Evolutionary conservation across 2,329 filamentous ascomycete species (phyloP), one percentile per base, ranked within the genome.

Genomic region (Curvularia lunata): DNA sequence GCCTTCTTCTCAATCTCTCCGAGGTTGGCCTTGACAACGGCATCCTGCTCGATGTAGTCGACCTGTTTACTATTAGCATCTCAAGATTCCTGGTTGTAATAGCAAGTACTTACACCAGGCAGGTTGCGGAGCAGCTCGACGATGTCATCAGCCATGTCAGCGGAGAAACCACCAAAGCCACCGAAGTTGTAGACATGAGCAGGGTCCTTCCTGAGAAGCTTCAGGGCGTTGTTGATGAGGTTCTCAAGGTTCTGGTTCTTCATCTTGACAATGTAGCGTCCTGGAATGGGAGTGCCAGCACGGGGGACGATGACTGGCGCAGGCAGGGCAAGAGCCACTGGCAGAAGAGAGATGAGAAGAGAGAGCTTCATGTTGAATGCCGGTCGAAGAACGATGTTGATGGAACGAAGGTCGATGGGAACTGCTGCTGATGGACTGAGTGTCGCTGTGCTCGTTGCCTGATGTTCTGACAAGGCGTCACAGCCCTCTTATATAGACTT

Each of bases 191-290:
- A 80, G 23, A 73, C 69, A 45, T 79, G 75, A 18, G 66, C 60
- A 30, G 74, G 70, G 27, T 65, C 63, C 43, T 70, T 68, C 23
- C 56, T 58, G 19, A 77, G 56, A 18, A 71, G 51, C 48, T 60
- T 63, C 41, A 75, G 40, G 16, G 69, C 71, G 18, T 30, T 49
- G n/a, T 75, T 65, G 10, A 79, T 58, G 48, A 69, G 49, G 3
- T 28, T 42, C 12, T 73, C 58, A 40, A 70, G 56, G 58, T 70
- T 67, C 37, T 73, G 69, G 43, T 76, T 71, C 72, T 79, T 79
- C 58, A 82, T 55, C 72, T 79, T 80, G 68, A 82, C 76, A 50
- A 82, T 80, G 70, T 79, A 82, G 64, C 78, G 77, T 63, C 75
- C 75, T 5, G 77, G 75, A 53, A 81, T 75, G 38, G 75, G 64